These are phyloP conservation scores for Solanum sitiens DNA, from an alignment of 257 asterid species.

Conservation along the genomic window DNA sequence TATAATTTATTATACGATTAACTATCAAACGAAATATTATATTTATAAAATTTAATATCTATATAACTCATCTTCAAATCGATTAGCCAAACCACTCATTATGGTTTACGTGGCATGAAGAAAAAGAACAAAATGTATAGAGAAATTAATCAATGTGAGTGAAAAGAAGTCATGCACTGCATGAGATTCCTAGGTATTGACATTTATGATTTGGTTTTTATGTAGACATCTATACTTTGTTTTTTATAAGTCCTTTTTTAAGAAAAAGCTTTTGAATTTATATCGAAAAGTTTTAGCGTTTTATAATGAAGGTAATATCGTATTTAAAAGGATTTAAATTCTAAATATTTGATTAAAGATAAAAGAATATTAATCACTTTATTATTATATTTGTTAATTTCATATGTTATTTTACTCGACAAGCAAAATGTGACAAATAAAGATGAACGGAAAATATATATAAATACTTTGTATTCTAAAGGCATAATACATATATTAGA, in stretches of 20 bases:
- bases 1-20: no score
- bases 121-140: background rate
- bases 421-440: background rate
- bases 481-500: no score
- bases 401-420: no score
- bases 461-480: no score
- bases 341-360: no score
- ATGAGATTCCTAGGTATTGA: background rate
- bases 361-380: accelerated
- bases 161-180: background rate
- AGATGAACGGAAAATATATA: accelerated
- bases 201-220: background rate
- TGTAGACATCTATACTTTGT: background rate
- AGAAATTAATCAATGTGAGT: background rate
- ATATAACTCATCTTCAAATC: no score
- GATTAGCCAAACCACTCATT: background rate
- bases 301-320: accelerated
- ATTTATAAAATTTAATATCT: no score
- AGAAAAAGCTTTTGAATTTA: no score
- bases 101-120: background rate
- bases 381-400: no score
- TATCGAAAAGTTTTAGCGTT: accelerated
- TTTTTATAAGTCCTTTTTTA: background rate
- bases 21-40: background rate
- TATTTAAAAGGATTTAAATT: no score